phyloP scores from a whole-genome alignment of 2,329 filamentous ascomycete genomes.

The Paecilomyces dactylethromorphus region DNA sequence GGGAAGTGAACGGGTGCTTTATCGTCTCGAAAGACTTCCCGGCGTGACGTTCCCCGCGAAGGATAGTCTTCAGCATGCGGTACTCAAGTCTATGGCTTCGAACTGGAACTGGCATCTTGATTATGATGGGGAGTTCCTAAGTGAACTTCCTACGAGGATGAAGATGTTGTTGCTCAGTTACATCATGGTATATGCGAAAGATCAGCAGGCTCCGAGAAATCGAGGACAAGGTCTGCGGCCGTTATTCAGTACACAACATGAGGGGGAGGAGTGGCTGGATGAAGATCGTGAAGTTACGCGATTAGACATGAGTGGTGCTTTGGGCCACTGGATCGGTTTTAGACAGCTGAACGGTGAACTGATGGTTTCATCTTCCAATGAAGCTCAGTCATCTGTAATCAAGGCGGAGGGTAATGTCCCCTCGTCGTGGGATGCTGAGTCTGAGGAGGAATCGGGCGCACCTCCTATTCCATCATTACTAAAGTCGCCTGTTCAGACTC shows the following conservation, averaged over 20 bases:
- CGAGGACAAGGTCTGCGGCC: conserved; percentile 41
- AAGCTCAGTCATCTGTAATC: background rate
- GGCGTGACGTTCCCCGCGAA: conserved; percentile 29
- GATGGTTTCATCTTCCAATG: conserved; percentile 17
- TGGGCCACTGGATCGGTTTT: conserved; percentile 44
- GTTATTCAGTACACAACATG: conserved; percentile 37
- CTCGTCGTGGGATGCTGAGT: conserved; percentile 35
- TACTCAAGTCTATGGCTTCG: conserved; percentile 48
- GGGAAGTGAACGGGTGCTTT: conserved; percentile 15
- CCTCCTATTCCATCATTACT: conserved; percentile 7
- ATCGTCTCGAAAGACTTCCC: conserved; percentile 34
- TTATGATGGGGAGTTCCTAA: conserved; percentile 51
- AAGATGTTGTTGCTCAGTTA: conserved; percentile 53
- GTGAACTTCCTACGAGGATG: conserved; percentile 44
- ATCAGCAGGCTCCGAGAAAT: conserved; percentile 29
- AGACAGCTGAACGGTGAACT: conserved; percentile 42
- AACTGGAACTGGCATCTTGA: conserved; percentile 52
- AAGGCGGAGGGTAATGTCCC: conserved; percentile 18
- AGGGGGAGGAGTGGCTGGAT: conserved; percentile 8
- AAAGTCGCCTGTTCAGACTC: conserved; percentile 15
- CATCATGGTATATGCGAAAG: conserved; percentile 43
- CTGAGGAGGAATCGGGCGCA: conserved; percentile 5
- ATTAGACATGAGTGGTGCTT: conserved; percentile 47
- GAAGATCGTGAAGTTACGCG: conserved; percentile 39
- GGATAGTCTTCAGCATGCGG: conserved; percentile 43